Evolutionary conservation across 192 early-diverging fungal genomes (phyloP).

Genomic region (Coemansia brasiliensis): DNA sequence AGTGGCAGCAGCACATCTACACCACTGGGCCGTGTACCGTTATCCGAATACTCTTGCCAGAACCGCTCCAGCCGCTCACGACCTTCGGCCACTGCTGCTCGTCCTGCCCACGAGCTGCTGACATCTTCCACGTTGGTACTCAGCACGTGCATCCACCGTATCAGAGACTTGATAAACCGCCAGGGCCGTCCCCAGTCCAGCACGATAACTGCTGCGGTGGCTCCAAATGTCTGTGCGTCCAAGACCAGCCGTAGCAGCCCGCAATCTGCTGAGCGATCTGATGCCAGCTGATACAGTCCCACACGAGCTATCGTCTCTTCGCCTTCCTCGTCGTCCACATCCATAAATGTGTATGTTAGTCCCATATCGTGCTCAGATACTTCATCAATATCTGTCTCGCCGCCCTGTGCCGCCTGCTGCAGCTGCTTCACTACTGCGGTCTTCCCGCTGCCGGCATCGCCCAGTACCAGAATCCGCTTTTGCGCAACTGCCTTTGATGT

Average conservation of each 20-base stretch:
- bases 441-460: slow-evolving; percentile 82
- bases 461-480: slow-evolving; percentile 82
- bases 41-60: slow-evolving; percentile 71
- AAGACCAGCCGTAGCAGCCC: slow-evolving; percentile 73
- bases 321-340: slow-evolving; percentile 86
- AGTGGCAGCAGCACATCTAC: slow-evolving; percentile 67
- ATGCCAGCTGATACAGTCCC: slow-evolving; percentile 78
- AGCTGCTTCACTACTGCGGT: slow-evolving; percentile 67
- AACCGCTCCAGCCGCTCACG: slow-evolving; percentile 68
- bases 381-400: slow-evolving; percentile 30
- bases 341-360: slow-evolving; percentile 80
- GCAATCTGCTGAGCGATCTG: slow-evolving; percentile 65
- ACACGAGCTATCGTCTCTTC: slow-evolving; percentile 68
- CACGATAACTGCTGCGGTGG: slow-evolving; percentile 71
- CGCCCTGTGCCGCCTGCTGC: slow-evolving; percentile 50
- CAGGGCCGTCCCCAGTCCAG: slow-evolving; percentile 92
- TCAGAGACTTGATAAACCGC: slow-evolving; percentile 77
- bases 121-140: slow-evolving; percentile 58
- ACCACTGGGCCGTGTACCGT: slow-evolving; percentile 2
- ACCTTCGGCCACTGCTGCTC: slow-evolving; percentile 69
- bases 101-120: slow-evolving; percentile 60
- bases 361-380: slow-evolving; percentile 68
- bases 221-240: slow-evolving; percentile 61
- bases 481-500: slow-evolving; percentile 72
- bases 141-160: slow-evolving; percentile 77